Evolutionary conservation across 495 filamentous ascomycete genomes (phyloP).

Genomic region (Trichocladium uniseriatum): DNA sequence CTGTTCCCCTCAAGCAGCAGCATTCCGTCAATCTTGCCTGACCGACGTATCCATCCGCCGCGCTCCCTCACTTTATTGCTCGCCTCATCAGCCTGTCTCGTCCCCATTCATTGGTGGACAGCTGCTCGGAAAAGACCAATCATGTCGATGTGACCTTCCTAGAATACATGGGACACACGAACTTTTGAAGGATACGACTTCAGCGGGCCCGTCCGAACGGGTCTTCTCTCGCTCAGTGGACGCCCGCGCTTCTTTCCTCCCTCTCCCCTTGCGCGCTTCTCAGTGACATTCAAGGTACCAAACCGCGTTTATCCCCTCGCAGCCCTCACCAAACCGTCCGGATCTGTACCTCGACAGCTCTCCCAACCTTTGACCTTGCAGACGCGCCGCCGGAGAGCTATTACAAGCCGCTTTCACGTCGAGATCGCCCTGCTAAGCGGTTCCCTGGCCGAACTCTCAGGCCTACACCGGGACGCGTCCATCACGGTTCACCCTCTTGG

Average conservation of each 20-base stretch:
- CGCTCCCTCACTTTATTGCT: conserved; percentile 5
- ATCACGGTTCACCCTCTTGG: background rate
- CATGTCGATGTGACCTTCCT: conserved; percentile 26
- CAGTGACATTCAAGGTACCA: background rate
- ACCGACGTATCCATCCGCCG: conserved; percentile 35
- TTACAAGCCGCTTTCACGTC: background rate
- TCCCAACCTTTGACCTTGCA: conserved; percentile 6
- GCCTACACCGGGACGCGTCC: background rate
- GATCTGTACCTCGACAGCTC: background rate
- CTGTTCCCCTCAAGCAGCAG: conserved; percentile 24
- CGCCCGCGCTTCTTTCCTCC: background rate
- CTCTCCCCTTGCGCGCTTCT: conserved; percentile 3
- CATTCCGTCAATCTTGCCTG: conserved; percentile 29
- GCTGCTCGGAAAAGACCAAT: conserved; percentile 30
- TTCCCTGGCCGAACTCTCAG: background rate
- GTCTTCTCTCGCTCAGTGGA: conserved; percentile 2
- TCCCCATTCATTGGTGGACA: conserved; percentile 33
- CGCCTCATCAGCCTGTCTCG: conserved; percentile 18
- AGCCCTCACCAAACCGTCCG: background rate
- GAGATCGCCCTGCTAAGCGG: background rate
- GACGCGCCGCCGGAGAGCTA: background rate
- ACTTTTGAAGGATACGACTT: conserved; percentile 21
- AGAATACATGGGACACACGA: conserved; percentile 29
- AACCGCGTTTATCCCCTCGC: background rate
- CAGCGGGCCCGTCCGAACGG: conserved; percentile 13